These are phyloP conservation scores for Tylopilus rubrobrunneus DNA, from an alignment of 768 basidiomycete species.

Conservation along the genomic window DNA sequence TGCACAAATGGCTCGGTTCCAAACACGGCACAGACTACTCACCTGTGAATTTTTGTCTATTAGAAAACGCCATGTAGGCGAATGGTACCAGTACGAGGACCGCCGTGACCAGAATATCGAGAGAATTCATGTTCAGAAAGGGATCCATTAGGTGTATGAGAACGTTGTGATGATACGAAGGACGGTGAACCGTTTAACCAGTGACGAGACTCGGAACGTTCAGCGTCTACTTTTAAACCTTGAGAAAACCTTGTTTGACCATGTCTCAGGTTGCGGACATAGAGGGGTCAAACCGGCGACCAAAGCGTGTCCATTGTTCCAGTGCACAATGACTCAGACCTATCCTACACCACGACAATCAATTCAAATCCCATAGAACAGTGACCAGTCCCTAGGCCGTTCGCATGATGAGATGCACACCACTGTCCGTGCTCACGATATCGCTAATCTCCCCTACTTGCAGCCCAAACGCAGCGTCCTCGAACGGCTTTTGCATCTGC, in stretches of 20 bases:
- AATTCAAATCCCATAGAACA: too few species aligned
- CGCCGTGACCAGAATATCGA: slow-evolving; percentile 6
- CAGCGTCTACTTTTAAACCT: too few species aligned
- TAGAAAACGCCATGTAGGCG: slow-evolving; percentile 14
- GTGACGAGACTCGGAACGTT: too few species aligned
- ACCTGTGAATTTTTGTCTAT: slow-evolving; percentile 9
- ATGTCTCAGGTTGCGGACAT: not conserved
- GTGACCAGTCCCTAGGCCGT: slow-evolving; percentile 46
- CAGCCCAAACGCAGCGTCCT: slow-evolving; percentile 78
- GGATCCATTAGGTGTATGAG: not conserved
- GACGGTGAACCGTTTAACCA: not conserved
- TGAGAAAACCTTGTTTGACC: too few species aligned
- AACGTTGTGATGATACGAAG: not conserved
- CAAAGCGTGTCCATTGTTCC: not conserved
- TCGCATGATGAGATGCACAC: slow-evolving; percentile 90
- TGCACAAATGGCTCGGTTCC: not conserved
- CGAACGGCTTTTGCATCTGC: slow-evolving; percentile 98
- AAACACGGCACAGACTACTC: slow-evolving; percentile 7
- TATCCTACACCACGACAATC: slow-evolving; percentile 1
- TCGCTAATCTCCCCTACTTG: slow-evolving; percentile 75
- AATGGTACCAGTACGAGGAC: slow-evolving; percentile 11
- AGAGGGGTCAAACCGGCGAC: not conserved
- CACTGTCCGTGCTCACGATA: slow-evolving; percentile 86
- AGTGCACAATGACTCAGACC: not conserved
- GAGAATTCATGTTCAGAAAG: slow-evolving; percentile 2